A percentile compares a stretch with the other conserved stretches of the same genome.
phyloP scores from a whole-genome alignment of 208 protist genomes.

The Leishmania tarentolae region DNA sequence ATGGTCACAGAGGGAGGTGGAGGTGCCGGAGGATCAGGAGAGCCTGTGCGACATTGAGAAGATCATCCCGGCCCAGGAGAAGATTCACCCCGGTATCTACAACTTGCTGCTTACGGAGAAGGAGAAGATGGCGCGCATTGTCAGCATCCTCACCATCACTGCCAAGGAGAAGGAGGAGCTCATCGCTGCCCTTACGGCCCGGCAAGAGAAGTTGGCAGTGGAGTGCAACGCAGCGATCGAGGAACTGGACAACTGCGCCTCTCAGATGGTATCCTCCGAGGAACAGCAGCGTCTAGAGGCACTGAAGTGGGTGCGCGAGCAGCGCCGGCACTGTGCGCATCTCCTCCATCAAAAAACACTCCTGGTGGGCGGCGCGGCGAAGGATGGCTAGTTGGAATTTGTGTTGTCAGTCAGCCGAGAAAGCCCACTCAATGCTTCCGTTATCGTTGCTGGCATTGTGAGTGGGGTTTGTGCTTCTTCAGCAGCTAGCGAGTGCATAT shows the following conservation, averaged over 20 bases:
- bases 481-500: too few relatives aligned
- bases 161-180: conserved; percentile 82
- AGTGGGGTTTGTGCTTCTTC: background rate
- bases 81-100: conserved; percentile 83
- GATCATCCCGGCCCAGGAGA: conserved; percentile 85
- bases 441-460: background rate
- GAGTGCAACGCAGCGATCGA: conserved; percentile 74
- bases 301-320: conserved; percentile 72
- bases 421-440: background rate
- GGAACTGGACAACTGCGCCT: conserved; percentile 73
- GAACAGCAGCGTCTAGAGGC: conserved; percentile 72
- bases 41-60: conserved; percentile 80
- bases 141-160: conserved; percentile 72
- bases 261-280: conserved; percentile 64
- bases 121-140: conserved; percentile 60
- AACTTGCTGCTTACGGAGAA: conserved; percentile 83
- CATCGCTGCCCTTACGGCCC: conserved; percentile 56
- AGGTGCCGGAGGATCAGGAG: conserved; percentile 46
- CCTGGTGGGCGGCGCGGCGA: conserved; percentile 7
- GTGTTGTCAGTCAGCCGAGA: background rate
- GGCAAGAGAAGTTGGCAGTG: conserved; percentile 51
- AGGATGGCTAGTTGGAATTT: background rate
- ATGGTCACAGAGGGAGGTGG: conserved; percentile 54
- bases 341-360: conserved; percentile 43
- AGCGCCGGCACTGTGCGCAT: conserved; percentile 60